Base-by-base conservation (phyloP, 805 yeast species). In the Kazachstania africana region DNA sequence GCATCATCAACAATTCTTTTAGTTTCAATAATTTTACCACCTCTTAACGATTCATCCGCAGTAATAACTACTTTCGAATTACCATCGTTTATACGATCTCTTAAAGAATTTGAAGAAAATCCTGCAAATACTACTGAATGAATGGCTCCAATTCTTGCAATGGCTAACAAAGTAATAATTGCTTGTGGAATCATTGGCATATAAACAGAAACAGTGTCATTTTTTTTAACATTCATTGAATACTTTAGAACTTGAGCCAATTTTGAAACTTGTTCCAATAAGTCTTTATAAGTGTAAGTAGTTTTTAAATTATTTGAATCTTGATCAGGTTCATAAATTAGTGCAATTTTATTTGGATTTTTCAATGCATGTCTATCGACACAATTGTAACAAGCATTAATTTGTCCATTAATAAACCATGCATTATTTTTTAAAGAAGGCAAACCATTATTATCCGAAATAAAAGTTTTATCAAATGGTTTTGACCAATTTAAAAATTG, bases 111-210 rank as follows among this genome's bases (percentile, higher is more conserved):
- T 24, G 83, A 68, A 6, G 80, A 72, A 57, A 81, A 81, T 5
- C 94, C 94, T 18, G 93, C 93, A 62, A 81, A 81, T 20, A 81
- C 78, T 23, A 80, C 91, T 3, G 88, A 78, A 56, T 81, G 94
- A 37, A 80, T 63, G 10, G 93, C 94, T 47, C 94, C 93, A 40
- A 81, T 63, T 58, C 94, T 68, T 26, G 72, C 70, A 48, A 80
- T 78, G 16, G 94, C 93, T 57, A 81, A 60, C 63, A 81, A 59
- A 17, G 91, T 72, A 35, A 78, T 63, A 31, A 81, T 59, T 24
- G 91, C 87, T 53, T 79, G 82, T 28, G 87, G 79, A 40, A 75
- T 77, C 91, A 80, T 81, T 47, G 94, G 94, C 63, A 81, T 64
- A 55, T 81, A 81, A 32, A 81, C 80, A 16, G 91, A 91, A 35